Conservation (phyloP, 1,284 basidiomycete species). For the Stereum hirsutum region DNA sequence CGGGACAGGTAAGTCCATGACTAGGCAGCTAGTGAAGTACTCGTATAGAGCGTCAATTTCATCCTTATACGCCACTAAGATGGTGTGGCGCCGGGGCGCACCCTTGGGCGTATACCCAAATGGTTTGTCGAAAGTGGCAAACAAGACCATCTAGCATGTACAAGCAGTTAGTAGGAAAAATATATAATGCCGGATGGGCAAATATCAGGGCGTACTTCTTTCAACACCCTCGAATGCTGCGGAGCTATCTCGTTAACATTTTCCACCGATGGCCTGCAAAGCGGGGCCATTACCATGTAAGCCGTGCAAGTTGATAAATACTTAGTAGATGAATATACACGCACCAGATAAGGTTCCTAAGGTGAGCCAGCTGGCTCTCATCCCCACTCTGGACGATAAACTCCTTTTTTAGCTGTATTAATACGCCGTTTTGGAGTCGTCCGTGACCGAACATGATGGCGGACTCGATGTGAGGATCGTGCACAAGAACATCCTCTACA, state of each 20-base stretch:
- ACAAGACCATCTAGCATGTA: constrained; percentile 19
- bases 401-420: constrained; percentile 9
- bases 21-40: constrained; percentile 15
- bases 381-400: constrained; percentile 6
- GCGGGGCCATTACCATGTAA: too few species aligned
- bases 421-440: constrained; percentile 12
- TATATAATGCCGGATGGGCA: background rate
- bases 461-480: constrained; percentile 7
- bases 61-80: constrained; percentile 17
- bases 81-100: constrained; percentile 16
- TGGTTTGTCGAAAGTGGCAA: constrained; percentile 18
- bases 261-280: constrained; percentile 20
- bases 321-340: background rate
- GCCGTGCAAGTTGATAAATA: background rate
- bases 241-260: constrained; percentile 23
- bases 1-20: constrained; percentile 16
- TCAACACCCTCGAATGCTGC: constrained; percentile 17
- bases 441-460: constrained; percentile 13
- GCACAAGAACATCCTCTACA: constrained; percentile 10
- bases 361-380: constrained; percentile 6
- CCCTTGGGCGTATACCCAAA: constrained; percentile 23
- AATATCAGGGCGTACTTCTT: constrained; percentile 12
- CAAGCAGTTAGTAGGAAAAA: background rate
- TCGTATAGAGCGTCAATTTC: constrained; percentile 21
- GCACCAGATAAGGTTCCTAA: constrained; percentile 16